phyloP scores from a whole-genome alignment of 2,329 filamentous ascomycete genomes.

The Sporothrix inflata region DNA sequence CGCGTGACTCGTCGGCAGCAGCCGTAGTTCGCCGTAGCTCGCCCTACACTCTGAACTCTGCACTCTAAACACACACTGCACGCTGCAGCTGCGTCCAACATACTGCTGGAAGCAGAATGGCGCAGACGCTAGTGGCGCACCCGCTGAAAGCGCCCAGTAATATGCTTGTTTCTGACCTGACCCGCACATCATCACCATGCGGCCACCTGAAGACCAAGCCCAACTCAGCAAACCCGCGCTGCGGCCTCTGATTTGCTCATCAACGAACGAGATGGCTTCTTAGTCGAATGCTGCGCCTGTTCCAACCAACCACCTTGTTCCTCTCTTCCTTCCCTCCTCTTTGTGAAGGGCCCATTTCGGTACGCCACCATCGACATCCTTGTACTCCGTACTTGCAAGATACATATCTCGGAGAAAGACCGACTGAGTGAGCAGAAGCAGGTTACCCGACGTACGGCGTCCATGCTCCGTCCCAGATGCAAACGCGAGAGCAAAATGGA shows the following conservation, averaged over 20 bases:
- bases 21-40: constrained; percentile 3
- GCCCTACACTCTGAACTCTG: background rate
- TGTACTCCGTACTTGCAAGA: background rate
- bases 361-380: background rate
- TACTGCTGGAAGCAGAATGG: background rate
- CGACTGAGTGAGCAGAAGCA: background rate
- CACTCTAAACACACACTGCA: too few species aligned
- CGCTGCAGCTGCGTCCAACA: background rate
- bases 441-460: background rate
- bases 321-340: background rate
- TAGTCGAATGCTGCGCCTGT: constrained; percentile 9
- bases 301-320: background rate
- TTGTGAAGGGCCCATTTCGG: background rate
- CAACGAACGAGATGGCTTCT: background rate
- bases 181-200: constrained; percentile 13
- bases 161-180: background rate
- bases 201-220: background rate
- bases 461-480: background rate
- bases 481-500: background rate
- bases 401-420: background rate
- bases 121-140: background rate
- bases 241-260: constrained; percentile 37
- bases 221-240: background rate
- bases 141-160: background rate
- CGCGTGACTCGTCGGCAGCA: background rate